Base-by-base conservation (phyloP, 2,329 filamentous ascomycete genomes). In the Claviceps paspali region DNA sequence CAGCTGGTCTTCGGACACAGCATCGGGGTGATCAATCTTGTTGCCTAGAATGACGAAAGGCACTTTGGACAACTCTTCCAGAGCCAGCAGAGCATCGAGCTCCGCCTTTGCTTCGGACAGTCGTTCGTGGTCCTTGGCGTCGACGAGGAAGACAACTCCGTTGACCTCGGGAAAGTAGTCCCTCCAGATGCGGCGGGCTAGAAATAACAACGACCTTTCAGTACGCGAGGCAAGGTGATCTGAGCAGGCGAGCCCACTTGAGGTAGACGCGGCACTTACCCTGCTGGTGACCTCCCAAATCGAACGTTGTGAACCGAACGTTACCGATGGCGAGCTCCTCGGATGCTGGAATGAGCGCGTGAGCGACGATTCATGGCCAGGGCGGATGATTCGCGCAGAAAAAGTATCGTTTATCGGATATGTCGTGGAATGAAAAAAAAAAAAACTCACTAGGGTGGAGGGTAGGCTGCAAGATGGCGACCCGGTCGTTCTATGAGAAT, bases 11-110 rank as follows among this genome's bases (percentile, higher is more conserved):
- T 98, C 91, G 47, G 82, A 88, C 38, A 96, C 79, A 45, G 91
- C 91, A 50, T 92, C 82, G 38, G 87, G 87, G 67, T 96, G 87
- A 62, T 98, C 91, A 61, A 98, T 98, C 77, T 98, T 98, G 77
- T 98, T 98, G 51, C 91, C 91, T 45, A 98, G 76, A 50, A 98
- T 77, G 43, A 96, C 76, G 61, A 96, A 96, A 38, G 91, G 91
- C 7, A 94, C 91, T 70, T 93, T 95, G 58, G 76, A 68, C 28
- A 98, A 76, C 58, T 96, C 88, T 65, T 98, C 91, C 88, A 98
- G 95, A 44, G 83, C 78, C 49, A 98, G 73, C 36, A 96, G 81
- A 38, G 83, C 86, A 56, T 98, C 91, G 45, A 98, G 82, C 68
- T 98, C 91, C 52, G 82, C 88, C 70, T 96, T 96, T 55, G 86